Percentiles rank a stretch among this genome's conserved stretches.
These are phyloP conservation scores for Dianthus caryophyllus DNA, from an alignment of 148 eudicot species.

Conservation along the genomic window DNA sequence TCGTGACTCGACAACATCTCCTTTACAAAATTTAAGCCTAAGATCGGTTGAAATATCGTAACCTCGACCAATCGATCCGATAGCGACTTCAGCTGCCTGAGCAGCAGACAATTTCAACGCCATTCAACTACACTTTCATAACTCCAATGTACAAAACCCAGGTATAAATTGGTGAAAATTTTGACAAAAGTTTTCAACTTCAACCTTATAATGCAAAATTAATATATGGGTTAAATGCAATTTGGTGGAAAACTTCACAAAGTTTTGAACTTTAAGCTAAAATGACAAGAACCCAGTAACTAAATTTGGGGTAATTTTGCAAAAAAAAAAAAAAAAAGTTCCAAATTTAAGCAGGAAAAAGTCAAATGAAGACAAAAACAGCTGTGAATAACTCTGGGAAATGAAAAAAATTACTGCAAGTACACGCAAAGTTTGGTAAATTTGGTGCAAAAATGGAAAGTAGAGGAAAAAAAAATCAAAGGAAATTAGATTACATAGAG, in stretches of 20 bases:
- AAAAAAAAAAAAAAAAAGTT: no score
- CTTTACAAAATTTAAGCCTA: constrained; percentile 83
- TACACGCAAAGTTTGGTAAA: background rate
- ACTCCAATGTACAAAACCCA: constrained; percentile 1
- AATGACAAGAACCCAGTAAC: no score
- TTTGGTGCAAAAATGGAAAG: constrained; percentile 11
- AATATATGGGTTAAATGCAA: background rate
- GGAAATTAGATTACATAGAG: constrained; percentile 3
- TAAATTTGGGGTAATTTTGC: no score
- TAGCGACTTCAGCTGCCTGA: constrained; percentile 78
- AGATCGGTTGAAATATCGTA: constrained; percentile 75
- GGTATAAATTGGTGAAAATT: background rate
- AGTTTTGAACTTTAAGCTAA: no score
- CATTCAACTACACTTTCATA: constrained; percentile 42
- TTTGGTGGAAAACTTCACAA: no score
- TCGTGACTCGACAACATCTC: constrained; percentile 42
- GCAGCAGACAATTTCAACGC: constrained; percentile 67
- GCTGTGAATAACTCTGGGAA: background rate
- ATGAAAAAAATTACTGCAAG: background rate
- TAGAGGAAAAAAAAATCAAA: background rate
- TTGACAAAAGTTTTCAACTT: background rate
- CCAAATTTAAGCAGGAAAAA: no score
- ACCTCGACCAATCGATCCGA: constrained; percentile 80
- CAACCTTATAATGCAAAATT: background rate
- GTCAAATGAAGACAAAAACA: constrained; percentile 1